phyloP scores from a whole-genome alignment of 2,329 filamentous ascomycete genomes.

The Scleromitrula shiraiana region DNA sequence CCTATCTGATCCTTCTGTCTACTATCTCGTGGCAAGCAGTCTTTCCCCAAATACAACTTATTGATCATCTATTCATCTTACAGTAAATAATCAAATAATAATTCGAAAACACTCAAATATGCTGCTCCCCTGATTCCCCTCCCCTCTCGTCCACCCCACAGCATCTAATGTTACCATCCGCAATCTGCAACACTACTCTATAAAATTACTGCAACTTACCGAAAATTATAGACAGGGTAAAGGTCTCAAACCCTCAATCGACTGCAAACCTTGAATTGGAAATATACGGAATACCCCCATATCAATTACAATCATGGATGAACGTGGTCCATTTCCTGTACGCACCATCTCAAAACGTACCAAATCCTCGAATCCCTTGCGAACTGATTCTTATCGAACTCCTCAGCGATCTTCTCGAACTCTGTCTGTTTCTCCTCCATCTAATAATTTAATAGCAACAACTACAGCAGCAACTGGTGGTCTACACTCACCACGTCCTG shows the following conservation, averaged over 20 bases:
- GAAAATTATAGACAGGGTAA: slow-evolving; percentile 13
- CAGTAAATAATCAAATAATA: background rate
- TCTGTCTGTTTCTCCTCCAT: slow-evolving; percentile 9
- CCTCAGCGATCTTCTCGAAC: slow-evolving; percentile 3
- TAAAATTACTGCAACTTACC: slow-evolving; percentile 15
- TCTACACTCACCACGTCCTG: slow-evolving; percentile 5
- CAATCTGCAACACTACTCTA: too few species aligned
- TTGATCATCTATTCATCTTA: too few species aligned
- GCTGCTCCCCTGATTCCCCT: slow-evolving; percentile 9
- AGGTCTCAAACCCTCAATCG: slow-evolving; percentile 5
- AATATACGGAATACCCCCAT: background rate
- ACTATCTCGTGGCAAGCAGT: too few species aligned
- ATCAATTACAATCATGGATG: slow-evolving; percentile 14
- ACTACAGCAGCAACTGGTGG: background rate
- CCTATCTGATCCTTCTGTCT: too few species aligned
- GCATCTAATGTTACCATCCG: slow-evolving; percentile 16
- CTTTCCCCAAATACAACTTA: too few species aligned
- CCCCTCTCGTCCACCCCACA: too few species aligned
- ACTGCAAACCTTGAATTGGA: too few species aligned
- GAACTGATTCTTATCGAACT: slow-evolving; percentile 5
- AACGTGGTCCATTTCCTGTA: slow-evolving; percentile 10
- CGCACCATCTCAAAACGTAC: slow-evolving; percentile 7
- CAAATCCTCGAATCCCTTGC: slow-evolving; percentile 7
- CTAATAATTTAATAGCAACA: too few species aligned
- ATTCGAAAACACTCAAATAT: too few species aligned